A percentile compares a stretch with the other conserved stretches of the same genome.
Evolutionary conservation across 2,329 filamentous ascomycete genomes (phyloP).

Genomic region (Stemphylium lycopersici): DNA sequence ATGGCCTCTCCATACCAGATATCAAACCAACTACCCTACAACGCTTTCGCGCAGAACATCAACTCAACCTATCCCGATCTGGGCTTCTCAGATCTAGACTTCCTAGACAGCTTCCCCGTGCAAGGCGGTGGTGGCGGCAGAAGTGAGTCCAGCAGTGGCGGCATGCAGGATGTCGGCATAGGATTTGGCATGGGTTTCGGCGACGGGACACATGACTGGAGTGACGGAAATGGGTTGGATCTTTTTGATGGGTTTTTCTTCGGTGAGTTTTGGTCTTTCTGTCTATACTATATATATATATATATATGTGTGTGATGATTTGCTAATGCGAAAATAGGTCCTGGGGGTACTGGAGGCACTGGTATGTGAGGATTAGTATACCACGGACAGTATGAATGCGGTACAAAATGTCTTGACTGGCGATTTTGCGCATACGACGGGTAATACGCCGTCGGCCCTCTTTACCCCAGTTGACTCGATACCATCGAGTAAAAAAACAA

Average conservation of each 20-base stretch:
- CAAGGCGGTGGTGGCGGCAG: slow-evolving; percentile 22
- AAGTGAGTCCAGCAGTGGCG: slow-evolving; percentile 45
- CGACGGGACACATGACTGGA: slow-evolving; percentile 64
- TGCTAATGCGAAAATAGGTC: neutral
- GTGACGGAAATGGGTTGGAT: slow-evolving; percentile 52
- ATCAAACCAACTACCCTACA: slow-evolving; percentile 37
- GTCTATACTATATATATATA: neutral
- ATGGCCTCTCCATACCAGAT: slow-evolving; percentile 38
- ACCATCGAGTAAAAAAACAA: too few relatives aligned
- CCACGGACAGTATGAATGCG: neutral
- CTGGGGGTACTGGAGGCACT: slow-evolving; percentile 7
- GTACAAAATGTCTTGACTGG: too few relatives aligned
- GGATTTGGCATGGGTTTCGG: slow-evolving; percentile 57
- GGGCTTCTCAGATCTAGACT: slow-evolving; percentile 59
- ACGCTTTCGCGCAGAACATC: slow-evolving; percentile 36
- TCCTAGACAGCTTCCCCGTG: slow-evolving; percentile 58
- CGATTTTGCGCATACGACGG: too few relatives aligned
- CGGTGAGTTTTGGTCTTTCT: slow-evolving; percentile 5
- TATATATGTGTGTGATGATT: neutral
- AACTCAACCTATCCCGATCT: slow-evolving; percentile 39
- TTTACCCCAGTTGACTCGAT: too few relatives aligned
- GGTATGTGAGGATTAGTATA: neutral
- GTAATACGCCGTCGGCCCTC: too few relatives aligned
- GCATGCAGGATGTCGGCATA: slow-evolving; percentile 65
- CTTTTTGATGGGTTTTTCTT: slow-evolving; percentile 69